Base-by-base conservation (phyloP, 371 early-diverging fungal species). In the Mucor irregularis region DNA sequence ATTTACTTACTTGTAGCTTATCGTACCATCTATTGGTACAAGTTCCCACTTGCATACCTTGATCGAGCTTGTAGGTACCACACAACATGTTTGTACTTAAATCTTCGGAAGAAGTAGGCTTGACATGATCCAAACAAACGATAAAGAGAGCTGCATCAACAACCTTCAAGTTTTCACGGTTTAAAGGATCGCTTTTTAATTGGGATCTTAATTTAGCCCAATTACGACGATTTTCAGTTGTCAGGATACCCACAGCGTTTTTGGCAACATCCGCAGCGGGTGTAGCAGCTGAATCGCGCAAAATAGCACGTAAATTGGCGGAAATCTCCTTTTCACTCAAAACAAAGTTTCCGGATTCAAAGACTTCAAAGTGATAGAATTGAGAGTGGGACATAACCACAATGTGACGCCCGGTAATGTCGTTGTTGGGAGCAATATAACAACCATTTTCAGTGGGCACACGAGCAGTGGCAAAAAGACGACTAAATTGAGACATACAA, bases 111-210 rank as follows among this genome's bases (percentile, higher is more conserved):
- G 65, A 59, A 29, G 64, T 51, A 1, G 82, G 82, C 2, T 75
- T 53, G 13, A 78, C 77, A 59, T 87, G 87, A 73, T 94, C 95
- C 35, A 95, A 71, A 61, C 89, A 89, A 5, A 95, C 87, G 40
- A 83, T 81, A 64, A 95, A 94, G 49, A 93, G 76, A 7, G 95
- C 83, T 0, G 81, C 64, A 49, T 91, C 89, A 19, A 92, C 82
- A 2, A 75, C 76, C 24, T 73, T 68, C 5, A 92, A 72, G 8
- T 83, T 81, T 22, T 73, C 76, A 25, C 64, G 66, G 62, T 93
- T 92, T 19, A 64, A 64, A 3, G 71, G 52, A 49, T 80, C 74
- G 2, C 69, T 42, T 5, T 69, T 62, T 26, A 82, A 60, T 21
- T 64, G 66, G 8, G 44, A 43, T 34, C 83, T 60, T 6, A 87